Evolutionary conservation across 2,329 filamentous ascomycete genomes (phyloP), one percentile per base, ranked within the genome.

Genomic region (Xylariaceae sp.): DNA sequence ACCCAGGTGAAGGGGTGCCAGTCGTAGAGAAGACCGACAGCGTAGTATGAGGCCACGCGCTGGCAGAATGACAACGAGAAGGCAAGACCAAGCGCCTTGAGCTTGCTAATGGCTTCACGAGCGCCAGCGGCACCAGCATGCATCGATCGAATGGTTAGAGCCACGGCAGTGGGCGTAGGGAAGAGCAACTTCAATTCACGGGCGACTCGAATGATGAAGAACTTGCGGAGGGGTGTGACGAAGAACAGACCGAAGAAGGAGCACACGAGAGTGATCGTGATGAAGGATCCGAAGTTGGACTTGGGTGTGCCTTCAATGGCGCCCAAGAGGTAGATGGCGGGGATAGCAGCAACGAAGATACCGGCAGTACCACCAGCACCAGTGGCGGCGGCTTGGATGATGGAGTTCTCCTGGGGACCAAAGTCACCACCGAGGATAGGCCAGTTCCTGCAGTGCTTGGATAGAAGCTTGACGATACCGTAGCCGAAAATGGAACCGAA

Each of bases 151-250:
- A 86, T 85, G 1, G 82, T 84, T 68, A 84, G 75, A 34, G 82
- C 82, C 9, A 82, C 82, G 8, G 83, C 82, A 42, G 82, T 82
- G 1, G 82, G 70, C 2, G 82, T 82, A 3, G 83, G 83, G 73
- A 86, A 86, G 62, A 85, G 75, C 55, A 86, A 75, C 60, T 76
- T 77, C 56, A 85, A 73, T 71, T 85, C 82, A 66, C 83, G 77
- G 2, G 82, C 82, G 10, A 87, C 82, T 60, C 86, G 83, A 70
- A 88, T 82, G 71, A 88, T 81, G 75, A 87, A 88, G 75, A 88
- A 88, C 68, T 86, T 86, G 59, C 85, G 82, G 17, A 86, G 77
- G 6, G 84, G 83, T 0, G 83, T 84, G 53, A 81, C 81, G 64
- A 86, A 84, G 70, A 85, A 84, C 61, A 87, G 78, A 3, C 85